Conservation (phyloP, 768 basidiomycete genomes). For the Tephrocybe sp. region DNA sequence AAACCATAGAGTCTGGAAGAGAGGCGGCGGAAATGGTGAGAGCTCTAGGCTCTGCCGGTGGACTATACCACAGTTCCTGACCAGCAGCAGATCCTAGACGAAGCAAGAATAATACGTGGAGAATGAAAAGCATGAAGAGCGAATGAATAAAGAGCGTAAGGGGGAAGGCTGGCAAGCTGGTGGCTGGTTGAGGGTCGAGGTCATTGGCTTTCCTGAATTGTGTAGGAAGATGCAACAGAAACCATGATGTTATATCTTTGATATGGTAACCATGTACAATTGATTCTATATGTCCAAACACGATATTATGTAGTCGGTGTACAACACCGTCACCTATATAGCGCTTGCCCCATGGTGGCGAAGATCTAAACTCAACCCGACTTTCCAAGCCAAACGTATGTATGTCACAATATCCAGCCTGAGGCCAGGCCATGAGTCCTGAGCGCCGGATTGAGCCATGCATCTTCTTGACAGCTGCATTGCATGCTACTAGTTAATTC, state of each 20-base stretch:
- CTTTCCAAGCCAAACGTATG: too few relatives aligned
- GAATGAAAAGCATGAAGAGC: slow-evolving; percentile 1
- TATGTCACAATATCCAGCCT: too few relatives aligned
- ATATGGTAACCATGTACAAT: too few relatives aligned
- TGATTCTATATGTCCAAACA: background rate
- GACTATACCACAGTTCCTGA: background rate
- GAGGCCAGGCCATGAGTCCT: too few relatives aligned
- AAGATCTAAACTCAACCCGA: too few relatives aligned
- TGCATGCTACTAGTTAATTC: too few relatives aligned
- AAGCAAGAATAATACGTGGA: background rate
- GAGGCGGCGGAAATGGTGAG: slow-evolving; percentile 9
- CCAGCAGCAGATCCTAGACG: slow-evolving; percentile 1
- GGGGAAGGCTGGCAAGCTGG: background rate
- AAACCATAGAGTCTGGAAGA: slow-evolving; percentile 13
- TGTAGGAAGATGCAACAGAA: background rate
- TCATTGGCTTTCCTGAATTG: slow-evolving; percentile 3
- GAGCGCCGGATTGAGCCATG: too few relatives aligned
- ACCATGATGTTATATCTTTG: background rate
- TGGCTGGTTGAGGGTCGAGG: background rate
- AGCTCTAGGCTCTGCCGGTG: slow-evolving; percentile 8
- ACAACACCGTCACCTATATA: too few relatives aligned
- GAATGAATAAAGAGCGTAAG: slow-evolving; percentile 9
- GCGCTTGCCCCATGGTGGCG: too few relatives aligned
- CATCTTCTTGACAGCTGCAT: too few relatives aligned
- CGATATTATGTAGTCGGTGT: background rate